Evolutionary conservation across 305 asterid genomes (phyloP).

Genomic region (Plantago coronopus): DNA sequence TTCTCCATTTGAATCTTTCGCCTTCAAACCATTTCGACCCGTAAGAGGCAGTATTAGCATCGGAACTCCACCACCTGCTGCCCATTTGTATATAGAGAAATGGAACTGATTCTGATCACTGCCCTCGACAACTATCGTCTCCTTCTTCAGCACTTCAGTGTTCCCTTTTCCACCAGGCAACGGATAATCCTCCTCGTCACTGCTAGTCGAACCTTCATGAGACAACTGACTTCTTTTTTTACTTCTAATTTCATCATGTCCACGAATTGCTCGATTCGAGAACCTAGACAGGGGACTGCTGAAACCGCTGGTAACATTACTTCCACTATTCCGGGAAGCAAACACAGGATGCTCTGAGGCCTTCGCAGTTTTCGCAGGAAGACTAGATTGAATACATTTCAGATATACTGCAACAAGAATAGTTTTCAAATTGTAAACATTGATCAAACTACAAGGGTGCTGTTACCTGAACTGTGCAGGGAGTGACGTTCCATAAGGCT

Average conservation of each 20-base stretch:
- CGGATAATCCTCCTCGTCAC: slow-evolving; percentile 28
- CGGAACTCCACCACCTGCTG: slow-evolving; percentile 53
- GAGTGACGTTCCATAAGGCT: slow-evolving; percentile 44
- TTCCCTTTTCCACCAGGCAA: slow-evolving; percentile 28
- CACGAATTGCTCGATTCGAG: slow-evolving; percentile 33
- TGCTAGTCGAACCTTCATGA: slow-evolving; percentile 28
- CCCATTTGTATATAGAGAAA: slow-evolving; percentile 93
- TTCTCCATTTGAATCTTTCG: slow-evolving; percentile 22
- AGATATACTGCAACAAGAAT: slow-evolving; percentile 9
- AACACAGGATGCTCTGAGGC: slow-evolving; percentile 39
- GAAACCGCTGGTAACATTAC: slow-evolving; percentile 26
- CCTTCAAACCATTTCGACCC: slow-evolving; percentile 27
- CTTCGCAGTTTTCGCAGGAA: slow-evolving; percentile 49
- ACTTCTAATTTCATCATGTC: slow-evolving; percentile 28
- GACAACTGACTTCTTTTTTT: slow-evolving; percentile 48
- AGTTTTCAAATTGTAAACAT: neutral
- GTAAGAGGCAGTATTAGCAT: slow-evolving; percentile 41
- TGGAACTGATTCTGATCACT: slow-evolving; percentile 53
- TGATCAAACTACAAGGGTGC: neutral
- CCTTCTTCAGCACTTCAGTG: slow-evolving; percentile 24
- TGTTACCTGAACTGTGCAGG: slow-evolving; percentile 64
- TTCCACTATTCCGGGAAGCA: slow-evolving; percentile 38
- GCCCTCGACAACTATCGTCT: slow-evolving; percentile 20
- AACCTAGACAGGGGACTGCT: slow-evolving; percentile 40
- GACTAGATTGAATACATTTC: slow-evolving; percentile 34